Percentiles rank a stretch among this genome's conserved stretches.
These are phyloP conservation scores for Hyaloperonospora brassicae DNA, from an alignment of 352 stramenopile species.

Conservation along the genomic window DNA sequence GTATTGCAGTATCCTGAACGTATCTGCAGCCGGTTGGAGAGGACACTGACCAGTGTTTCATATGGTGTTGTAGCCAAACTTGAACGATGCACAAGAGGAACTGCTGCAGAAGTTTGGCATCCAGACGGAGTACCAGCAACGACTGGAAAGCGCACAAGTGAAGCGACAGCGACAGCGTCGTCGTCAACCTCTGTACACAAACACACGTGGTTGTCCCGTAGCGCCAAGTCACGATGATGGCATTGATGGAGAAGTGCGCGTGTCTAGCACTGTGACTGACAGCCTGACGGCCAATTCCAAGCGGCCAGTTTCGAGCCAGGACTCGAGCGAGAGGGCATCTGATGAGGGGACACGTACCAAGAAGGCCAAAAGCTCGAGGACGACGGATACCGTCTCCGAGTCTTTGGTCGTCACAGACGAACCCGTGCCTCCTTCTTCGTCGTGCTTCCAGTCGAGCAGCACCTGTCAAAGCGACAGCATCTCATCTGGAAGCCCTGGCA, in stretches of 20 bases:
- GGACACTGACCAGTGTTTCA: not conserved
- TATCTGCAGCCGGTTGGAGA: not conserved
- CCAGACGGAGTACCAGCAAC: conserved; percentile 45
- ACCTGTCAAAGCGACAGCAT: conserved; percentile 1
- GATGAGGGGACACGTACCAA: conserved; percentile 2
- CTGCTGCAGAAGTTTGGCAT: conserved; percentile 48
- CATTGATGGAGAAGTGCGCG: not conserved
- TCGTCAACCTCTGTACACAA: conserved; percentile 13
- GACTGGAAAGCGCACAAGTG: conserved; percentile 29
- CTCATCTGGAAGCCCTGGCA: conserved; percentile 7
- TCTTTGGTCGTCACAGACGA: conserved; percentile 8
- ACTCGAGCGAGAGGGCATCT: not conserved
- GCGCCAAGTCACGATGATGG: conserved; percentile 1
- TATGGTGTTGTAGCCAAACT: conserved; percentile 16
- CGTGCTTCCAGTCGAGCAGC: conserved; percentile 1
- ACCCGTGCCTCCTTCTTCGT: conserved; percentile 3
- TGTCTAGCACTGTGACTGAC: not conserved
- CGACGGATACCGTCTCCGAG: not conserved
- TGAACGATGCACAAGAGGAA: conserved; percentile 48
- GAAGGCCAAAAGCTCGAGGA: conserved; percentile 13
- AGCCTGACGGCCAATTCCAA: conserved; percentile 9
- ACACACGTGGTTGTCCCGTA: not conserved
- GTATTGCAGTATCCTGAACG: conserved; percentile 5
- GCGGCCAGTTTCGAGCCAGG: conserved; percentile 5
- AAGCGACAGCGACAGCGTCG: conserved; percentile 32